phyloP scores from a whole-genome alignment of 148 eudicot species.

The Fagopyrum esculentum region DNA sequence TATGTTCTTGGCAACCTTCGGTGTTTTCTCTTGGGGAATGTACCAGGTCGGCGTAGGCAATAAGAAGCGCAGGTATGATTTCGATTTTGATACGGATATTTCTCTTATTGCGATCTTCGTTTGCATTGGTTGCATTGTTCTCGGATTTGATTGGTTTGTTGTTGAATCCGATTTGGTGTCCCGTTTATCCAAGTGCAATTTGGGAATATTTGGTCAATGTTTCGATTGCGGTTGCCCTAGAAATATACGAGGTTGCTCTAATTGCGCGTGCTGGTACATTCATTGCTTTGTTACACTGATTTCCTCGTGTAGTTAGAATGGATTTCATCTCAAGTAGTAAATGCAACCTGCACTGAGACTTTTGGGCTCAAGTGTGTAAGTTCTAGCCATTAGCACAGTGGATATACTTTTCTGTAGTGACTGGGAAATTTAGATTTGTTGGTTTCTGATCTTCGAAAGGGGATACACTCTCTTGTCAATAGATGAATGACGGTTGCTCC shows the following conservation, averaged over 20 bases:
- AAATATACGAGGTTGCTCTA: neutral
- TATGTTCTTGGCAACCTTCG: constrained; percentile 62
- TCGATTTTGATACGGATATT: neutral
- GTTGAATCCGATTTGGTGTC: neutral
- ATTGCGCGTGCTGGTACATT: neutral
- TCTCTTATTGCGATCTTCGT: neutral
- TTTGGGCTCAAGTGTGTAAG: neutral
- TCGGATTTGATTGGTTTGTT: neutral
- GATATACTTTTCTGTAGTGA: neutral
- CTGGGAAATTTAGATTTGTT: neutral
- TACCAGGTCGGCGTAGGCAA: constrained; percentile 87
- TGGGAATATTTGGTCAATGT: neutral
- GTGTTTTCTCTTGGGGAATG: constrained; percentile 86
- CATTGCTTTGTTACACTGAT: neutral
- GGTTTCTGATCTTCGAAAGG: neutral
- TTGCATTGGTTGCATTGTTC: neutral
- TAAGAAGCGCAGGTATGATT: constrained; percentile 69
- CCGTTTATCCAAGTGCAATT: neutral
- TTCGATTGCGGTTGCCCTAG: neutral
- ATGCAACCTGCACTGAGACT: neutral
- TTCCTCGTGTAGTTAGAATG: neutral
- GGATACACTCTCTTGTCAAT: neutral
- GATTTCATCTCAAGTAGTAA: neutral
- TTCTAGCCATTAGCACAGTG: neutral
- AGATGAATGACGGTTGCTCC: neutral